These are phyloP conservation scores for Sugiyamaella sp. DNA, from an alignment of 1,139 yeast species.

Conservation along the genomic window DNA sequence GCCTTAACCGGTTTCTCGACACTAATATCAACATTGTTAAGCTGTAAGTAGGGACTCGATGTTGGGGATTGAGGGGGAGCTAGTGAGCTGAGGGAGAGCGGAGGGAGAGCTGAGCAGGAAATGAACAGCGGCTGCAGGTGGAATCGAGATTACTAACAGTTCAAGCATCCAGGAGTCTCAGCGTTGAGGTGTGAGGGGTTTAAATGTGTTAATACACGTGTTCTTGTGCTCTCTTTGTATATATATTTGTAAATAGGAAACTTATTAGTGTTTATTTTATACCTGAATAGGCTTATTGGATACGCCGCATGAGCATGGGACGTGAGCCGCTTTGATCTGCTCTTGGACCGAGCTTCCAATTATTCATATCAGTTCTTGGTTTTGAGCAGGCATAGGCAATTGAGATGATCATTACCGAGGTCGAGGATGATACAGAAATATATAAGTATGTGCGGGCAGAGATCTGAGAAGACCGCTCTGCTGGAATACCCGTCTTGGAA, in stretches of 20 bases:
- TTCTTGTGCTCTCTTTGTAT: constrained; percentile 5
- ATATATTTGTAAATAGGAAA: constrained; percentile 16
- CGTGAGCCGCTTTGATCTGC: not conserved
- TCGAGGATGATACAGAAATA: constrained; percentile 1
- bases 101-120: not conserved
- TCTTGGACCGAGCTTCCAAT: no score
- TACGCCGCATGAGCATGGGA: no score
- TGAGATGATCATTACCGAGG: constrained; percentile 16
- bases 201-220: not conserved
- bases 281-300: no score
- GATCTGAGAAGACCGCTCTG: no score
- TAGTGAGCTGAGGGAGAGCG: no score
- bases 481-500: no score
- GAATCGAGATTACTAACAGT: constrained; percentile 4
- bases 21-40: constrained; percentile 85
- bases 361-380: no score
- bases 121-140: not conserved
- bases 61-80: no score
- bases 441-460: no score
- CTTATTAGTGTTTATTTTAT: not conserved
- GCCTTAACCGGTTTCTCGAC: constrained; percentile 84
- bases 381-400: not conserved
- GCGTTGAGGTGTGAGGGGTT: constrained; percentile 21
- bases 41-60: constrained; percentile 42
- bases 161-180: constrained; percentile 35